These are phyloP conservation scores for Starmerella floricola DNA, from an alignment of 805 yeast species.

Conservation along the genomic window DNA sequence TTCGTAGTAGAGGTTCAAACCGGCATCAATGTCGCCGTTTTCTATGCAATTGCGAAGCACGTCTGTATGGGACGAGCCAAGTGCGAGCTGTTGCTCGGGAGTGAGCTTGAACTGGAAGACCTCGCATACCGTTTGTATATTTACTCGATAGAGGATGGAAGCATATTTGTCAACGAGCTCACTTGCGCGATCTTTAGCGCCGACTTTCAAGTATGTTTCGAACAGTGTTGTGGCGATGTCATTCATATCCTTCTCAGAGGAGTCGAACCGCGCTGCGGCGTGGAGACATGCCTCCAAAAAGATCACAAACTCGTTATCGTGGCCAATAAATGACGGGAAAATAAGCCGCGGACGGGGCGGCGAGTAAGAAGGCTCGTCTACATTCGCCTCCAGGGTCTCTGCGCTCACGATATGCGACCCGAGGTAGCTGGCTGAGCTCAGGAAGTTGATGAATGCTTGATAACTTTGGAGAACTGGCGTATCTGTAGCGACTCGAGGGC, in stretches of 20 bases:
- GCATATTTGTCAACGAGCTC: constrained; percentile 38
- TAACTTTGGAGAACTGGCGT: constrained; percentile 38
- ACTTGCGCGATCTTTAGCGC: constrained; percentile 45
- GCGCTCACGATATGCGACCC: constrained; percentile 20
- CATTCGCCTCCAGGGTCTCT: constrained; percentile 13
- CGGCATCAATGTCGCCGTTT: constrained; percentile 43
- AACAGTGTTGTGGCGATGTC: constrained; percentile 67
- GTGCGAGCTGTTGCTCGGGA: constrained; percentile 11
- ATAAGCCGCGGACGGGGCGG: constrained; percentile 87
- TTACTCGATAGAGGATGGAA: constrained; percentile 42
- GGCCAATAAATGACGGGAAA: constrained; percentile 74
- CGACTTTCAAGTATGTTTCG: constrained; percentile 63
- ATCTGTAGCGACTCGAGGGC: background rate
- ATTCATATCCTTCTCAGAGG: constrained; percentile 52
- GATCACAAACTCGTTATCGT: constrained; percentile 78
- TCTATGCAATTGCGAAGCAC: constrained; percentile 55
- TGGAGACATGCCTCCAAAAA: constrained; percentile 85
- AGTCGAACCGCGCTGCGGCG: constrained; percentile 64
- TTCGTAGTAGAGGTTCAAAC: constrained; percentile 44
- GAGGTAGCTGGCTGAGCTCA: constrained; percentile 25
- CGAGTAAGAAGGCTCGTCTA: constrained; percentile 39
- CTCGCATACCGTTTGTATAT: constrained; percentile 31
- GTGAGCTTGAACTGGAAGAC: constrained; percentile 23
- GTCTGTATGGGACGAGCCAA: constrained; percentile 43
- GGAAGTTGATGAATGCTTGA: constrained; percentile 46